Conservation (phyloP, 1,284 basidiomycete genomes). For the Heterobasidion occidentale region DNA sequence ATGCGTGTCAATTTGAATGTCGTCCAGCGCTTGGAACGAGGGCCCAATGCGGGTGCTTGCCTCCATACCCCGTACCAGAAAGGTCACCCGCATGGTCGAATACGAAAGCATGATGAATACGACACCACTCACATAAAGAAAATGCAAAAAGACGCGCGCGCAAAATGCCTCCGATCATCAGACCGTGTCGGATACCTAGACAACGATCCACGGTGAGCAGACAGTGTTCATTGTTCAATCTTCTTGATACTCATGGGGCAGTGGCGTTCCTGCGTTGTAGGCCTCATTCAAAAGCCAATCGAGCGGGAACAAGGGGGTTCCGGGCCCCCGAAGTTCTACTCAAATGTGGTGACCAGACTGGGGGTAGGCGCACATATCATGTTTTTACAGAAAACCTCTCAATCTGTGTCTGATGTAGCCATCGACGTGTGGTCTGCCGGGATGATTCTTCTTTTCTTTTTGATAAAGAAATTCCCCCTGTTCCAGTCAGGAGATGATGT, state of each 20-base stretch:
- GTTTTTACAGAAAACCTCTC: slow-evolving; percentile 3
- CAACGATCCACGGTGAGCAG: slow-evolving; percentile 51
- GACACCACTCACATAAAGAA: slow-evolving; percentile 37
- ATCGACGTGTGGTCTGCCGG: slow-evolving; percentile 97
- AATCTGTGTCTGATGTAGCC: slow-evolving; percentile 37
- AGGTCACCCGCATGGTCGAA: slow-evolving; percentile 61
- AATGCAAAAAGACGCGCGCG: slow-evolving; percentile 56
- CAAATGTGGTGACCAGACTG: slow-evolving; percentile 92
- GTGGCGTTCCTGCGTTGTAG: slow-evolving; percentile 25
- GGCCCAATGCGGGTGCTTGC: slow-evolving; percentile 47
- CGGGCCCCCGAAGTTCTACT: slow-evolving; percentile 94
- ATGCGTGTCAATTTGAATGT: neutral
- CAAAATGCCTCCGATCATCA: slow-evolving; percentile 43
- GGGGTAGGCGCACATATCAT: slow-evolving; percentile 46
- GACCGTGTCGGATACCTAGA: slow-evolving; percentile 71
- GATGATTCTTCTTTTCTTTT: slow-evolving; percentile 87
- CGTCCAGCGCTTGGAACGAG: slow-evolving; percentile 48
- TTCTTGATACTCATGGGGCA: neutral
- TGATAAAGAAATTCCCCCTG: slow-evolving; percentile 89
- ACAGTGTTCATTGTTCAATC: neutral
- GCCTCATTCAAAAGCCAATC: slow-evolving; percentile 88
- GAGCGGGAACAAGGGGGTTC: slow-evolving; percentile 95
- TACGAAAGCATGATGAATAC: slow-evolving; percentile 29
- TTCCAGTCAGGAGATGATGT: slow-evolving; percentile 94
- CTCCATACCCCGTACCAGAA: slow-evolving; percentile 63